Conservation (phyloP, 345 rosid species). For the Arabis alpina region DNA sequence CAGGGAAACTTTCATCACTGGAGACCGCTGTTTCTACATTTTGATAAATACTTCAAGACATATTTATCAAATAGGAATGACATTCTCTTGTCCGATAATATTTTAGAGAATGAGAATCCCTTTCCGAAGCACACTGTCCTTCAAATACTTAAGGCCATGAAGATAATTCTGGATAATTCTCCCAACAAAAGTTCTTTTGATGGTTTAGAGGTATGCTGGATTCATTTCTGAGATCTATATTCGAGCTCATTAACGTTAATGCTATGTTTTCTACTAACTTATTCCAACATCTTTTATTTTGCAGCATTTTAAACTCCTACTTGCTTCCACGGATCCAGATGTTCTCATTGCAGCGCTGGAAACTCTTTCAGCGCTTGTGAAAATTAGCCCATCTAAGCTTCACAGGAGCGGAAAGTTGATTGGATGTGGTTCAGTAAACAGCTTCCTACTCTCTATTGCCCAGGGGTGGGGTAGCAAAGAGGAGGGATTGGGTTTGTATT, state of each 20-base stretch:
- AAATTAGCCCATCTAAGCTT: constrained; percentile 84
- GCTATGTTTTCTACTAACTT: constrained; percentile 33
- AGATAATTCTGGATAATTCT: constrained; percentile 84
- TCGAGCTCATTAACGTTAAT: constrained; percentile 16
- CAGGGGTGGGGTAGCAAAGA: constrained; percentile 99
- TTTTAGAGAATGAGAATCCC: constrained; percentile 65
- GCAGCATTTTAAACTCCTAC: constrained; percentile 93
- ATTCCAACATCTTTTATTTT: background rate
- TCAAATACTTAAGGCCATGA: constrained; percentile 91
- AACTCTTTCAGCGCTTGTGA: constrained; percentile 85
- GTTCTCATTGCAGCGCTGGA: constrained; percentile 86
- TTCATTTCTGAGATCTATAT: constrained; percentile 22
- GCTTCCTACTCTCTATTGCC: constrained; percentile 84
- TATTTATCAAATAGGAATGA: constrained; percentile 81
- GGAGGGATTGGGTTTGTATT: constrained; percentile 92
- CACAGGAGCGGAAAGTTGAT: constrained; percentile 85
- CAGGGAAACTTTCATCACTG: constrained; percentile 99
- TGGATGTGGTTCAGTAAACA: constrained; percentile 84
- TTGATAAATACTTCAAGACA: constrained; percentile 88
- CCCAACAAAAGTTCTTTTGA: constrained; percentile 91
- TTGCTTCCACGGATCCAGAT: constrained; percentile 95
- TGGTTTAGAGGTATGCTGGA: constrained; percentile 77
- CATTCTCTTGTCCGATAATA: constrained; percentile 73
- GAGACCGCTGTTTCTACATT: constrained; percentile 92
- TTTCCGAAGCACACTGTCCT: constrained; percentile 85